Base-by-base conservation (phyloP, 129 eudicot genomes). In the Tagetes patula region DNA sequence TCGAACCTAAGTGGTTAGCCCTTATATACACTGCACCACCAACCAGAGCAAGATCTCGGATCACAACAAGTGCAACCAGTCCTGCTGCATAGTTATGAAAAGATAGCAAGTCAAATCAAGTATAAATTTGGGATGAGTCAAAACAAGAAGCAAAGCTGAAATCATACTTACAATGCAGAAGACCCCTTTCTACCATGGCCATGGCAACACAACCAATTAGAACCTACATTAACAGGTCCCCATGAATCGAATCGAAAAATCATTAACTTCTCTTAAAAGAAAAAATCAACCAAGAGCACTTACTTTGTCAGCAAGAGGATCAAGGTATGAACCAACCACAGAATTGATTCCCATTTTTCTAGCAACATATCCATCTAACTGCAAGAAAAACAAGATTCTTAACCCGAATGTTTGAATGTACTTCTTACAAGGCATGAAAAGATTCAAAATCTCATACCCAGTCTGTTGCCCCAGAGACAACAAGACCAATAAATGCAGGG, bases 251-350 rank as follows among this genome's bases (percentile, higher is more conserved):
- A 20, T 20, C 27, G 27, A 20, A 20, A 20, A 20, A 34, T 2
- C 5, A 2, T 14, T 49, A 64, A 38, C 67, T 66, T 8, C 38
- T 47, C 13, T 39, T 4, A 39, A 42, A 69, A 43, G 53, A 52
- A 62, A 50, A 60, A 52, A 47, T 4, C 27, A 75, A 37, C 59
- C 41, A 13, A 79, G 40, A 36, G 55, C 33, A 61, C 67, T 77
- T 82, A 90, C 99, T 89, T 95, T 95, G 77, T 95, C 99, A 46
- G 99, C 99, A 70, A 95, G 97, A 75, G 97, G 99, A 82, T 95
- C 99, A 73, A 95, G 88, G 80, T 95, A 95, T 33, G 99, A 95
- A 20, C 99, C 99, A 75, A 95, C 91, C n/a, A 95, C 99, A 71
- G 99, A 95, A 82, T 83, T 82, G 67, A 95, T 95, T 49, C 93